phyloP scores from a whole-genome alignment of 371 early-diverging fungal genomes.

The Rhizopus sp. region DNA sequence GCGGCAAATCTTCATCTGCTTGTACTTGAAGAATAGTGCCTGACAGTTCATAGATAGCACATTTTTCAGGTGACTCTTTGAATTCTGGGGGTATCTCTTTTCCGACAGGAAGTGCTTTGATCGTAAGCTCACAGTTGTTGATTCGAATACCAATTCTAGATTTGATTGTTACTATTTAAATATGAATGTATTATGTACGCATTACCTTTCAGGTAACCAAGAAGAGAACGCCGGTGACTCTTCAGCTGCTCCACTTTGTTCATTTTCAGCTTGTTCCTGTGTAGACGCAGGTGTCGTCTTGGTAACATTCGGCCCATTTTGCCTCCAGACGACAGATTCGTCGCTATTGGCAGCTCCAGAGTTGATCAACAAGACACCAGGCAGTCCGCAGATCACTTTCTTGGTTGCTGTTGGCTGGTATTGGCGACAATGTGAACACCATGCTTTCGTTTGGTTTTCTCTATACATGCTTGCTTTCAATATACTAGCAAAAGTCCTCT shows the following conservation, averaged over 20 bases:
- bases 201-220: slow-evolving; percentile 54
- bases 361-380: slow-evolving; percentile 71
- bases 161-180: background rate
- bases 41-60: slow-evolving; percentile 62
- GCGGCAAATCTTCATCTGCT: slow-evolving; percentile 64
- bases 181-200: background rate
- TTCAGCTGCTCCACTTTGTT: slow-evolving; percentile 18
- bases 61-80: slow-evolving; percentile 34
- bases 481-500: slow-evolving; percentile 59
- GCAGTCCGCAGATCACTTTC: slow-evolving; percentile 63
- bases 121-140: slow-evolving; percentile 42
- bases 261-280: slow-evolving; percentile 14
- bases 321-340: slow-evolving; percentile 53
- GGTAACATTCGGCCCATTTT: slow-evolving; percentile 46
- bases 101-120: slow-evolving; percentile 45
- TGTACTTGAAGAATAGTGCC: slow-evolving; percentile 70
- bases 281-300: slow-evolving; percentile 12
- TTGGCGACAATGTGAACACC: slow-evolving; percentile 76
- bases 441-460: slow-evolving; percentile 76
- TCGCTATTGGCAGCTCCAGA: slow-evolving; percentile 62
- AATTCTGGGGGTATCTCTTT: slow-evolving; percentile 50
- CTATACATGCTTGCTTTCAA: slow-evolving; percentile 69
- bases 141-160: slow-evolving; percentile 56
- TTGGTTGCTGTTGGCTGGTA: slow-evolving; percentile 71
- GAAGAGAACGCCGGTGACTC: slow-evolving; percentile 26